A percentile compares a stretch with the other conserved stretches of the same genome.
phyloP scores from a whole-genome alignment of 352 stramenopile species.

The Globisporangium apiculatum region DNA sequence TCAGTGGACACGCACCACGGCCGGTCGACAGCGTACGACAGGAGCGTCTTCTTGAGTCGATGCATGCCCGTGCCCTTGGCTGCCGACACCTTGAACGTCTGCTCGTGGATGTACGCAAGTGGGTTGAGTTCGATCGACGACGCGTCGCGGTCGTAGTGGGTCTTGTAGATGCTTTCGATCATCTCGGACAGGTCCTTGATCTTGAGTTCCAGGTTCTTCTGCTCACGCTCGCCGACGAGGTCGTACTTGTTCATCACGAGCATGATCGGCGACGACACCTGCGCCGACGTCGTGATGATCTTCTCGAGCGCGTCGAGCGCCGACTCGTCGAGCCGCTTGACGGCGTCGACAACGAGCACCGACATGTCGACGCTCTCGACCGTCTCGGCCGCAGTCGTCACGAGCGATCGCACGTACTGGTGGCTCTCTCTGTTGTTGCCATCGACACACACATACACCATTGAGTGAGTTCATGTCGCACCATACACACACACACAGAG shows the following conservation, averaged over 20 bases:
- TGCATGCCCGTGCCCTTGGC: slow-evolving; percentile 63
- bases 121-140: slow-evolving; percentile 51
- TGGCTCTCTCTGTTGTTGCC: slow-evolving; percentile 42
- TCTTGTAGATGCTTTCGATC: slow-evolving; percentile 71
- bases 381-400: slow-evolving; percentile 71
- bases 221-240: slow-evolving; percentile 45
- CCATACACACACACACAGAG: background rate
- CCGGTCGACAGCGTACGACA: slow-evolving; percentile 60
- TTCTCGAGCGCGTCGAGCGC: slow-evolving; percentile 75
- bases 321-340: slow-evolving; percentile 75
- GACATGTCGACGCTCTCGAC: slow-evolving; percentile 80
- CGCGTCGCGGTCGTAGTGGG: slow-evolving; percentile 50
- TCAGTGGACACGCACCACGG: slow-evolving; percentile 28
- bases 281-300: slow-evolving; percentile 69
- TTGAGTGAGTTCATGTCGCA: background rate
- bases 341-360: slow-evolving; percentile 78
- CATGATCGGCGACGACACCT: slow-evolving; percentile 71
- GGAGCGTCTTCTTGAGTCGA: slow-evolving; percentile 52
- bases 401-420: slow-evolving; percentile 73
- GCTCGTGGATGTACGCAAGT: slow-evolving; percentile 65
- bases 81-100: slow-evolving; percentile 74
- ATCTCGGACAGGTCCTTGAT: slow-evolving; percentile 77
- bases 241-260: slow-evolving; percentile 87
- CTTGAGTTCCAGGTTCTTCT: slow-evolving; percentile 49
- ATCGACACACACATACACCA: background rate